Percentiles rank a stretch among this genome's conserved stretches.
phyloP scores from a whole-genome alignment of 2,329 filamentous ascomycete species.

The Furcasterigmium furcatum region DNA sequence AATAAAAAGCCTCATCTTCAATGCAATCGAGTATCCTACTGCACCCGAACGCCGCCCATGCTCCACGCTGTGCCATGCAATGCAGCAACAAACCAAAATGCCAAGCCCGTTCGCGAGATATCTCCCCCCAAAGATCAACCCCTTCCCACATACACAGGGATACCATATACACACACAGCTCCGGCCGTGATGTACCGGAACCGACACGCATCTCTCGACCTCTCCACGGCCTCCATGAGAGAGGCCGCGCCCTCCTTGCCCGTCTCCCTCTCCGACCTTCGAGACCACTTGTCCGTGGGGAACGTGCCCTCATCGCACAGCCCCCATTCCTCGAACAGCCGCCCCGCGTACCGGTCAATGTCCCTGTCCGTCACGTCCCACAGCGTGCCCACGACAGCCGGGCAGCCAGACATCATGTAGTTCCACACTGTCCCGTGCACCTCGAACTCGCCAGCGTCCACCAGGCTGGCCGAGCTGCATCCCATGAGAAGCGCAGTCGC shows the following conservation, averaged over 20 bases:
- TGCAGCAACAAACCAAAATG: neutral
- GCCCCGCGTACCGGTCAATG: slow-evolving; percentile 86
- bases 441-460: slow-evolving; percentile 82
- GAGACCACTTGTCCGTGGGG: slow-evolving; percentile 5
- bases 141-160: slow-evolving; percentile 75
- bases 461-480: slow-evolving; percentile 81
- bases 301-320: slow-evolving; percentile 53
- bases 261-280: slow-evolving; percentile 19
- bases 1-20: too few relatives aligned
- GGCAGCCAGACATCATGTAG: slow-evolving; percentile 84
- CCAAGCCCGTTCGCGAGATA: too few relatives aligned
- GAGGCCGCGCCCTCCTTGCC: slow-evolving; percentile 39
- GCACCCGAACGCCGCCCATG: too few relatives aligned
- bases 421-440: slow-evolving; percentile 87
- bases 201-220: slow-evolving; percentile 74
- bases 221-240: slow-evolving; percentile 78
- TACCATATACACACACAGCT: slow-evolving; percentile 89
- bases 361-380: slow-evolving; percentile 99
- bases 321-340: slow-evolving; percentile 83
- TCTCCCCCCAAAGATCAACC: too few relatives aligned
- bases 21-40: neutral
- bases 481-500: slow-evolving; percentile 89
- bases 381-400: slow-evolving; percentile 84
- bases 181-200: slow-evolving; percentile 91
- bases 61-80: neutral